Evolutionary conservation across 768 basidiomycete genomes (phyloP).

Genomic region (Hygrophorus russula): DNA sequence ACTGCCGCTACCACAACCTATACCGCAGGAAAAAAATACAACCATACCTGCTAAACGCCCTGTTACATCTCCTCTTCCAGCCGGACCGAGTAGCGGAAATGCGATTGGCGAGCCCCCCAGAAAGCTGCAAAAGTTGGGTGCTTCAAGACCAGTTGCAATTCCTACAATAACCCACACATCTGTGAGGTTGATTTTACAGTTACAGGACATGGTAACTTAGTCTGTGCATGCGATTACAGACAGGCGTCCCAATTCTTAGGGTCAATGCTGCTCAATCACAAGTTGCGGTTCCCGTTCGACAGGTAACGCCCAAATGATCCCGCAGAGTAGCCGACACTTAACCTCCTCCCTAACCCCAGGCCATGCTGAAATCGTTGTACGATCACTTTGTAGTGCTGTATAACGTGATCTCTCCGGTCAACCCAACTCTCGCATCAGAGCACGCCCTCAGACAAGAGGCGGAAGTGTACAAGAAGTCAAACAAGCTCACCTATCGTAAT

Average conservation of each 20-base stretch:
- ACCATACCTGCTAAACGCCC: conserved; percentile 45
- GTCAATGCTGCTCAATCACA: conserved; percentile 59
- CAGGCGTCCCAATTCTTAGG: conserved; percentile 54
- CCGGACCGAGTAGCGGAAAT: conserved; percentile 12
- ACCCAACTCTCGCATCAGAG: conserved; percentile 57
- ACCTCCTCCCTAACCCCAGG: conserved; percentile 25
- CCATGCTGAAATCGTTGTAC: conserved; percentile 65
- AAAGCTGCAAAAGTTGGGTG: conserved; percentile 50
- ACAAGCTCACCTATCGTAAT: conserved; percentile 75
- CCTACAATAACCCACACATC: conserved; percentile 27
- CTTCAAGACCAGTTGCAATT: conserved; percentile 31
- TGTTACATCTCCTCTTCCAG: conserved; percentile 19
- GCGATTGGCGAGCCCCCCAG: conserved; percentile 39
- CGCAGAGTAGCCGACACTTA: conserved; percentile 5
- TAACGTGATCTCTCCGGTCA: conserved; percentile 34
- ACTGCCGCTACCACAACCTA: conserved; percentile 9
- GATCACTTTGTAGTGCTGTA: conserved; percentile 68
- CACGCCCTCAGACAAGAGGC: conserved; percentile 78
- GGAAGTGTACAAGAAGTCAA: conserved; percentile 64
- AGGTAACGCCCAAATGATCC: conserved; percentile 28
- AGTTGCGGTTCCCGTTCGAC: conserved; percentile 63
- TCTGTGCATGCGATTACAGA: conserved; percentile 18
- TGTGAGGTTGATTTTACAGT: conserved; percentile 14
- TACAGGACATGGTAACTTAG: not conserved
- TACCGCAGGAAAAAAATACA: conserved; percentile 7